Percentiles rank a stretch among this genome's conserved stretches.
Conservation (phyloP, 805 yeast species). For the Kuraishia capsulata region DNA sequence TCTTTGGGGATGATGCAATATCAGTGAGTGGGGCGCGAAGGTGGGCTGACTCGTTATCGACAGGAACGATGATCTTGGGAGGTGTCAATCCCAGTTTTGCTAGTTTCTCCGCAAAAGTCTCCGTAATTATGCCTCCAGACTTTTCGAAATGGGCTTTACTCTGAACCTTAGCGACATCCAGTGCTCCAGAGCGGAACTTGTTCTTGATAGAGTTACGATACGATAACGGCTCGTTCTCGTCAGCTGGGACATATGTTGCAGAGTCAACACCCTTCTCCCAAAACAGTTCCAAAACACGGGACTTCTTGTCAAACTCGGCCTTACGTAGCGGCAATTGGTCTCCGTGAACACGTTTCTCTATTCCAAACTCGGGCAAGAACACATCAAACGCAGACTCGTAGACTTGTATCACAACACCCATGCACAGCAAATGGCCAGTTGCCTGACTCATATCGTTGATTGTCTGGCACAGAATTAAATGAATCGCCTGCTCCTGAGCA, state of each 20-base stretch:
- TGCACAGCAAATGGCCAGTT: slow-evolving; percentile 75
- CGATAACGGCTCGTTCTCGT: slow-evolving; percentile 70
- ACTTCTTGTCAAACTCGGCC: slow-evolving; percentile 78
- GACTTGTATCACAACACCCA: slow-evolving; percentile 85
- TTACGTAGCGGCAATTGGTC: slow-evolving; percentile 89
- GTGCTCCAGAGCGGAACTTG: slow-evolving; percentile 62
- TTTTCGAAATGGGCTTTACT: slow-evolving; percentile 23
- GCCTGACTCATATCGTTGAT: slow-evolving; percentile 62
- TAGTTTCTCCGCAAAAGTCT: slow-evolving; percentile 38
- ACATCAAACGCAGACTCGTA: slow-evolving; percentile 96
- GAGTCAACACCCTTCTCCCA: slow-evolving; percentile 94
- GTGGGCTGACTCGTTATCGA: background rate
- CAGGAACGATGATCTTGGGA: slow-evolving; percentile 30
- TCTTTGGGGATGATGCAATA: slow-evolving; percentile 9
- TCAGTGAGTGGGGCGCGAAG: background rate
- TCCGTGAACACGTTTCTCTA: slow-evolving; percentile 94
- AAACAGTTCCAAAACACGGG: slow-evolving; percentile 65
- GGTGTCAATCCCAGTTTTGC: slow-evolving; percentile 38
- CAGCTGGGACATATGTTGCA: slow-evolving; percentile 86
- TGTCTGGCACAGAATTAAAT: slow-evolving; percentile 73
- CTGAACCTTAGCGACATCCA: slow-evolving; percentile 61
- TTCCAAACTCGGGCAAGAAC: slow-evolving; percentile 84
- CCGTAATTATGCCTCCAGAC: slow-evolving; percentile 22
- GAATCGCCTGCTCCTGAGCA: slow-evolving; percentile 94
- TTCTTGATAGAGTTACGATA: slow-evolving; percentile 73